Evolutionary conservation across 78 protist species (phyloP), one percentile per base, ranked within the genome.

Genomic region (Monosiga brevicollis): DNA sequence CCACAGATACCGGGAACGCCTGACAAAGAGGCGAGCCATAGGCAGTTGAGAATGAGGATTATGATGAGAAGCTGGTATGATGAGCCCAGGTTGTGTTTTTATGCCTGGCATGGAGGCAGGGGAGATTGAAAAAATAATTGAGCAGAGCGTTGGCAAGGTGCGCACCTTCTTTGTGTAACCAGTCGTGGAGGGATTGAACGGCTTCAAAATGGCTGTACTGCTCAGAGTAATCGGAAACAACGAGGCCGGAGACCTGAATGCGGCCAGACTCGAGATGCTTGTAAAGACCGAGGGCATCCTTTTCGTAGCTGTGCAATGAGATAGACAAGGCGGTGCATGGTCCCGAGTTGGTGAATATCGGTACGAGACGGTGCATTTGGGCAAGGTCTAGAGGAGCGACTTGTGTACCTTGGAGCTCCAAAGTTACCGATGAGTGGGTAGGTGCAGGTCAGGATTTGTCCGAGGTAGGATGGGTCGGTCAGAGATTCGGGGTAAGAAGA

Each of bases 381-480:
- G n/a, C n/a, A n/a, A n/a, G n/a, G n/a, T n/a, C n/a, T n/a, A n/a
- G n/a, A n/a, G n/a, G n/a, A n/a, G n/a, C n/a, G n/a, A n/a, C n/a
- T n/a, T n/a, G n/a, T n/a, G 49, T 42, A 86, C 32, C 74, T 15
- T 34, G 98, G 98, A 25, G 95, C 96, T 39, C 99, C 99, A 78
- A 94, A 95, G 93, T 95, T 95, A 25, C 98, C 98, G 37, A 94
- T 89, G 39, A 95, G 38, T 24, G 99, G 99, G 79, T 91, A 95
- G 20, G 99, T 93, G 78, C 93, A 87, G 38, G 92, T 97, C 38
- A 97, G 89, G 24, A 97, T 95, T 76, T 97, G 99, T 1, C 94
- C 96, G 24, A 84, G 71, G 91, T 97, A 95, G 26, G 98, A 95
- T 20, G 99, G 99, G 79, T 95, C 99, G 22, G 97, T 92, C 43